Percentiles rank a stretch among this genome's conserved stretches.
Evolutionary conservation across 1,139 yeast species (phyloP).

Genomic region (Hanseniaspora uvarum): DNA sequence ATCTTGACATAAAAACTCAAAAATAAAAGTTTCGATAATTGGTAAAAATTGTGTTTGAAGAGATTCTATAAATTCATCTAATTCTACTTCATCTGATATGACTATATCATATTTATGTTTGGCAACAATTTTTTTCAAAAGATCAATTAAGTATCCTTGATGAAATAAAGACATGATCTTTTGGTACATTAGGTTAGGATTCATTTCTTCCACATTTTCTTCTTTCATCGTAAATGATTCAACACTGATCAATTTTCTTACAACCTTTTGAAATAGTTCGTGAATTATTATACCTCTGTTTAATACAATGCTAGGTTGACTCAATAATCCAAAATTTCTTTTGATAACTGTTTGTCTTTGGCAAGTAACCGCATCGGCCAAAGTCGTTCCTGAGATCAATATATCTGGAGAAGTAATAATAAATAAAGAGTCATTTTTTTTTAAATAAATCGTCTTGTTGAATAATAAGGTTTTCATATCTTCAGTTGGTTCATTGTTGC

Average conservation of each 20-base stretch:
- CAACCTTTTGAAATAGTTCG: slow-evolving; percentile 59
- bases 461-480: not conserved
- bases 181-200: slow-evolving; percentile 39
- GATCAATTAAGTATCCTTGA: slow-evolving; percentile 41
- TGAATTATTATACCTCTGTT: slow-evolving; percentile 75
- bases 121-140: slow-evolving; percentile 20
- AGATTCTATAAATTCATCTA: slow-evolving; percentile 39
- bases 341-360: slow-evolving; percentile 17
- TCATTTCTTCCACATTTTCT: slow-evolving; percentile 36
- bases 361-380: slow-evolving; percentile 11
- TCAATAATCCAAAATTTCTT: slow-evolving; percentile 32
- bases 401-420: slow-evolving; percentile 6
- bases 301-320: slow-evolving; percentile 48
- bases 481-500: not conserved
- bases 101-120: slow-evolving; percentile 43
- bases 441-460: not conserved
- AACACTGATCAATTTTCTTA: slow-evolving; percentile 34
- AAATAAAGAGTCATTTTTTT: not conserved
- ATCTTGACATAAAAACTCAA: slow-evolving; percentile 33
- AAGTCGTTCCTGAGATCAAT: slow-evolving; percentile 11
- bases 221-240: slow-evolving; percentile 26
- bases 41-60: slow-evolving; percentile 44
- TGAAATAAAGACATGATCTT: slow-evolving; percentile 47
- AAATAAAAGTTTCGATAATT: slow-evolving; percentile 56
- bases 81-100: slow-evolving; percentile 42